phyloP scores from a whole-genome alignment of 2,329 filamentous ascomycete genomes.

The Fusarium sp. region DNA sequence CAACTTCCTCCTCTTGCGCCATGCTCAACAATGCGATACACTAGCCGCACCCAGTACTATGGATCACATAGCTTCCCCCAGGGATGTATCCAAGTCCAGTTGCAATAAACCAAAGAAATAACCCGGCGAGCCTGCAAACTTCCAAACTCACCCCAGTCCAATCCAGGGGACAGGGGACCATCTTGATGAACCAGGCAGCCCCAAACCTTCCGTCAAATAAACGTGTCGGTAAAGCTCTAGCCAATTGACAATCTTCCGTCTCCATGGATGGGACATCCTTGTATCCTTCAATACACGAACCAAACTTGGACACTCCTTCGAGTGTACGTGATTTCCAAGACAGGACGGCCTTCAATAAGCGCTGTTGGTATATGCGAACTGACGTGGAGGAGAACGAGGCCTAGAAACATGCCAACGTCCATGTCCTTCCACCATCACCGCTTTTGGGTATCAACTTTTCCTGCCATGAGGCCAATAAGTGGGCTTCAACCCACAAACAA shows the following conservation, averaged over 20 bases:
- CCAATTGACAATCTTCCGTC: conserved; percentile 21
- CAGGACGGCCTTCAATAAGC: conserved; percentile 33
- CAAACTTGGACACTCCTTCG: conserved; percentile 27
- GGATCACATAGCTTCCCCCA: conserved; percentile 44
- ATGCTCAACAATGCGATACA: conserved; percentile 42
- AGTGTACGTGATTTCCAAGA: conserved; percentile 36
- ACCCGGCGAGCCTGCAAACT: conserved; percentile 11
- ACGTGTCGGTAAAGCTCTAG: conserved; percentile 28
- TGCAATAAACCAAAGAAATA: conserved; percentile 22
- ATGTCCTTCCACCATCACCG: conserved; percentile 40
- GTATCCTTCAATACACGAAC: conserved; percentile 30
- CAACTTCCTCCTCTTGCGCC: conserved; percentile 41
- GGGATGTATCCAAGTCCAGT: conserved; percentile 30
- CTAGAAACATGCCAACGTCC: conserved; percentile 33
- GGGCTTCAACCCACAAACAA: conserved; percentile 41
- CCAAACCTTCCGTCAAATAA: conserved; percentile 17
- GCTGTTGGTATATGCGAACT: conserved; percentile 30
- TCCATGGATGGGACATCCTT: conserved; percentile 17
- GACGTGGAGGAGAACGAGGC: conserved; percentile 20
- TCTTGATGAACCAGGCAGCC: conserved; percentile 26
- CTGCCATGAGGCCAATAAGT: conserved; percentile 43
- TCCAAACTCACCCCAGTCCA: conserved; percentile 22
- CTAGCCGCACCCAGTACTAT: conserved; percentile 26
- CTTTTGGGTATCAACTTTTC: conserved; percentile 54
- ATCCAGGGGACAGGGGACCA: conserved; percentile 17